Conservation (phyloP, 2,329 filamentous ascomycete genomes). For the Fusarium luffae region DNA sequence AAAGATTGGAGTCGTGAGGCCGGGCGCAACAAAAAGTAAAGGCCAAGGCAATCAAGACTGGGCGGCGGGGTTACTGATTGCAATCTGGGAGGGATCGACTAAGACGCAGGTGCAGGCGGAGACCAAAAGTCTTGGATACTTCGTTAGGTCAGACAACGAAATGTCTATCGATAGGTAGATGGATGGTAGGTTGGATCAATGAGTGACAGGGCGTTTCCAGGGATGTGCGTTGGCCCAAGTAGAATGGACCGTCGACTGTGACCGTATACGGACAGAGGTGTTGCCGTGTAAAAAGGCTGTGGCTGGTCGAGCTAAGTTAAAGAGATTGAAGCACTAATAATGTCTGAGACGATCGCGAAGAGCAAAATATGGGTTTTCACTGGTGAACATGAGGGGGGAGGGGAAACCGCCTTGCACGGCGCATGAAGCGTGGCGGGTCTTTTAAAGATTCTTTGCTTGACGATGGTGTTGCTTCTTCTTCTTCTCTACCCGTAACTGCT, state of each 20-base stretch:
- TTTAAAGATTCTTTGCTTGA: slow-evolving; percentile 33
- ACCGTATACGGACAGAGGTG: slow-evolving; percentile 22
- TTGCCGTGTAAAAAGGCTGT: slow-evolving; percentile 19
- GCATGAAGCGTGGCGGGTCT: slow-evolving; percentile 44
- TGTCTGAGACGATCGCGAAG: slow-evolving; percentile 30
- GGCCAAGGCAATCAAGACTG: slow-evolving; percentile 21
- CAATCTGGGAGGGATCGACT: slow-evolving; percentile 35
- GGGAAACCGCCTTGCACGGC: slow-evolving; percentile 26
- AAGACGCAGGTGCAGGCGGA: slow-evolving; percentile 27
- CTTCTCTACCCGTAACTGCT: background rate
- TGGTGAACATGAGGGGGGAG: slow-evolving; percentile 33
- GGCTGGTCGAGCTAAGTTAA: slow-evolving; percentile 28
- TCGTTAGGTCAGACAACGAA: slow-evolving; percentile 25
- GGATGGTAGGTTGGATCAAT: slow-evolving; percentile 34
- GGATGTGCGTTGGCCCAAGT: slow-evolving; percentile 31
- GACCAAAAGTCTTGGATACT: slow-evolving; percentile 28
- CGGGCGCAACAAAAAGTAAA: slow-evolving; percentile 28
- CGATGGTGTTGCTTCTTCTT: slow-evolving; percentile 13
- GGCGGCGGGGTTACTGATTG: slow-evolving; percentile 32
- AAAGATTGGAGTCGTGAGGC: slow-evolving; percentile 21
- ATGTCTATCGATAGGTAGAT: slow-evolving; percentile 10
- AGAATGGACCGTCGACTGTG: slow-evolving; percentile 23
- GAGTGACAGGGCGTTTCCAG: slow-evolving; percentile 28
- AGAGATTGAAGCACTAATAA: slow-evolving; percentile 28
- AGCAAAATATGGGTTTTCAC: slow-evolving; percentile 32